Percentiles rank a stretch among this genome's conserved stretches.
These are phyloP conservation scores for Oleoguttula mirabilis DNA, from an alignment of 495 filamentous ascomycete genomes.

Conservation along the genomic window DNA sequence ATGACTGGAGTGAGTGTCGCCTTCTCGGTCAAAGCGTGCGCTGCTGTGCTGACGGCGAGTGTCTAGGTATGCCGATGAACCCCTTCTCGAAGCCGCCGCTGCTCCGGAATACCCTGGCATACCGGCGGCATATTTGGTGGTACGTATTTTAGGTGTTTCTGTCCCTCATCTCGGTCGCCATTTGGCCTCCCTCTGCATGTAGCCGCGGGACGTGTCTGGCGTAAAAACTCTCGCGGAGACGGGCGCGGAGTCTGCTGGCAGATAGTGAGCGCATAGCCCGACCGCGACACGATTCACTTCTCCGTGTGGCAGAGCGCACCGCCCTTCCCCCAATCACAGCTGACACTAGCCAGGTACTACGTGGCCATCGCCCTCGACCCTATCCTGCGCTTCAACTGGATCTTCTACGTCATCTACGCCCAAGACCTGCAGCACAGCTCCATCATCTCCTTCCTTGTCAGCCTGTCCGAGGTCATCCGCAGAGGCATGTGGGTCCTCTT, in stretches of 20 bases:
- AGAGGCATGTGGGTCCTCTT: constrained; percentile 84
- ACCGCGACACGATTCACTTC: too few relatives aligned
- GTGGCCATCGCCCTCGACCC: constrained; percentile 71
- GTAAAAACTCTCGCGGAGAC: too few relatives aligned
- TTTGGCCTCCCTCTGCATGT: too few relatives aligned
- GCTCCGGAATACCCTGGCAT: constrained; percentile 68
- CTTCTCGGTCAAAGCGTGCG: too few relatives aligned
- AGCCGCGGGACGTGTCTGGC: too few relatives aligned
- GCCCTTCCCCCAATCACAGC: too few relatives aligned
- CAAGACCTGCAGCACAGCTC: constrained; percentile 69
- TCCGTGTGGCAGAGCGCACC: too few relatives aligned
- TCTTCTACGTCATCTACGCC: constrained; percentile 80
- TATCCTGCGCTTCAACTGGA: constrained; percentile 88
- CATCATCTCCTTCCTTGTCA: constrained; percentile 60
- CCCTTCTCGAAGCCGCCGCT: constrained; percentile 31
- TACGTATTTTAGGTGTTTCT: too few relatives aligned
- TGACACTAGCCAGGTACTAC: constrained; percentile 54
- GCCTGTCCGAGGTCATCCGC: constrained; percentile 64
- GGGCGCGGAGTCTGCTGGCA: too few relatives aligned
- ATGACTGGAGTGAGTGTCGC: constrained; percentile 85
- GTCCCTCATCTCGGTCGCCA: too few relatives aligned
- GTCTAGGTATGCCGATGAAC: constrained; percentile 19
- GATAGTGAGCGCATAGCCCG: too few relatives aligned
- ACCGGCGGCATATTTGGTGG: constrained; percentile 39
- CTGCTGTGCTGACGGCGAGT: too few relatives aligned